These are phyloP conservation scores for Heritiera fomes DNA, from an alignment of 345 rosid genomes.

Conservation along the genomic window DNA sequence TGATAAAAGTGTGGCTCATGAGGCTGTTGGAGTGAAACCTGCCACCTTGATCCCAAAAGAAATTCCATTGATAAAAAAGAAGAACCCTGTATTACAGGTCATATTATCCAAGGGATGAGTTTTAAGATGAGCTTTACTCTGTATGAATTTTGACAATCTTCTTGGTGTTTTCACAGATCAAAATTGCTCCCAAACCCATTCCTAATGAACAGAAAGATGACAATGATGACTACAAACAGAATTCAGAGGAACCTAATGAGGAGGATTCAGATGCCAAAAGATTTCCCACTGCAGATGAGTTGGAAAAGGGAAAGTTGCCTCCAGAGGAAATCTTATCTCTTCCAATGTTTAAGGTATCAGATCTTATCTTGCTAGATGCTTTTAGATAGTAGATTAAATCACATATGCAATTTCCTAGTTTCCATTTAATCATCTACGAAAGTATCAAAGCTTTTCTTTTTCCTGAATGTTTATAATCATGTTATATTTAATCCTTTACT, in stretches of 20 bases:
- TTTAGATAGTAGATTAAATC: conserved; percentile 11
- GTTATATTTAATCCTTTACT: background rate
- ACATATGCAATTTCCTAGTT: background rate
- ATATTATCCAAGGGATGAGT: conserved; percentile 7
- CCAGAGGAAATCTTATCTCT: conserved; percentile 86
- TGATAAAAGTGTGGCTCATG: conserved; percentile 71
- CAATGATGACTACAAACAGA: conserved; percentile 30
- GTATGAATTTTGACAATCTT: background rate
- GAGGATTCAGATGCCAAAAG: conserved; percentile 9
- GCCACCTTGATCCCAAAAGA: conserved; percentile 83
- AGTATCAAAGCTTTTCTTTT: background rate
- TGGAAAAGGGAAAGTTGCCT: conserved; percentile 74
- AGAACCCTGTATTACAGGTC: conserved; percentile 83
- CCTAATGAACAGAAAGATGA: conserved; percentile 58
- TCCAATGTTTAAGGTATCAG: conserved; percentile 46
- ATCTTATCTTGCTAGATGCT: background rate
- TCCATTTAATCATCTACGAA: conserved; percentile 23
- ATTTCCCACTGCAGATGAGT: conserved; percentile 16
- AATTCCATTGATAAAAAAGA: conserved; percentile 79
- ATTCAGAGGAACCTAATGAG: conserved; percentile 39
- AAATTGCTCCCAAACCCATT: conserved; percentile 60
- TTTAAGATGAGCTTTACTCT: conserved; percentile 17
- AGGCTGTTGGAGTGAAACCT: conserved; percentile 84
- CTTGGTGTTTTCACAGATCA: conserved; percentile 50
- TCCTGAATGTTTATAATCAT: background rate